A percentile compares a stretch with the other conserved stretches of the same genome.
phyloP scores from a whole-genome alignment of 2,329 filamentous ascomycete genomes.

The Mycosphaerella arachidis region DNA sequence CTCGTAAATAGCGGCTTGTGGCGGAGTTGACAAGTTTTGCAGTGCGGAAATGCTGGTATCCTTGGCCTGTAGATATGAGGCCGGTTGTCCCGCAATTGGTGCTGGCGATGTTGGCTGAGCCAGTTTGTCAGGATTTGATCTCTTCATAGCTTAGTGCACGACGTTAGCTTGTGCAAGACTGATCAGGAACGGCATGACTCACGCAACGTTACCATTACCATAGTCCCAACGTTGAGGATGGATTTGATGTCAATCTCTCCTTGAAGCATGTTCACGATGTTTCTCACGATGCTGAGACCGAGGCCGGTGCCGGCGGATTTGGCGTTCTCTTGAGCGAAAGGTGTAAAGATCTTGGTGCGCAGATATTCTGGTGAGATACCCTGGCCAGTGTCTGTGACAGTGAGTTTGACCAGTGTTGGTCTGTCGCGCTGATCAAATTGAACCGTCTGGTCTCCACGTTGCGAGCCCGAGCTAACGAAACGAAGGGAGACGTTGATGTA shows the following conservation, averaged over 20 bases:
- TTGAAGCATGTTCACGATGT: constrained; percentile 56
- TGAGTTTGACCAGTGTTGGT: constrained; percentile 14
- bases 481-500: constrained; percentile 34
- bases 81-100: not conserved
- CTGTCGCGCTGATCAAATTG: constrained; percentile 11
- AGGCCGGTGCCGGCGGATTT: constrained; percentile 59
- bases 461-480: not conserved
- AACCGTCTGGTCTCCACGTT: not conserved
- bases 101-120: not conserved
- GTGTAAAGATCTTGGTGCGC: constrained; percentile 56
- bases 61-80: constrained; percentile 22
- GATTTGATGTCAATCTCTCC: constrained; percentile 54
- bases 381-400: constrained; percentile 59
- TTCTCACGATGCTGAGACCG: constrained; percentile 59
- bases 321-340: constrained; percentile 61
- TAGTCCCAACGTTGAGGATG: constrained; percentile 23
- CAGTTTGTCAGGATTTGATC: not conserved
- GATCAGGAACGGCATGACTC: constrained; percentile 21
- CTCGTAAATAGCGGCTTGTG: constrained; percentile 23
- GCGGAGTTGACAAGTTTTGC: constrained; percentile 38
- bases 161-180: constrained; percentile 34
- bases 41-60: constrained; percentile 41
- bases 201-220: constrained; percentile 19
- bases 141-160: constrained; percentile 47
- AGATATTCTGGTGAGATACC: constrained; percentile 63